Conservation (phyloP, 148 eudicot species). For the Tetragonia tetragonoides region DNA sequence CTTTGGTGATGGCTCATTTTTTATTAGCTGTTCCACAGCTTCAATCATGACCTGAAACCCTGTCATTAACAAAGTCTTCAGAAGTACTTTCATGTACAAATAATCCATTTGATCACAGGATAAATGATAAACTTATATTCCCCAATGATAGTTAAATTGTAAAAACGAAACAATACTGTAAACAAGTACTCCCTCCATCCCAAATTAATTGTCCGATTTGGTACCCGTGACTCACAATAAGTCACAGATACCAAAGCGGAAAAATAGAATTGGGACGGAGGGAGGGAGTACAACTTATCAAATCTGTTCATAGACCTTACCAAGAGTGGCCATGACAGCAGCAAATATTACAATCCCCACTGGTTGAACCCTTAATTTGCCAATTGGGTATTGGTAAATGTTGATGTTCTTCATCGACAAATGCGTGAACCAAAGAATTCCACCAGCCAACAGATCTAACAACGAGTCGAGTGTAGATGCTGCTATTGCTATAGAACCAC, state of each 20-base stretch:
- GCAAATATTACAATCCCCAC: slow-evolving; percentile 79
- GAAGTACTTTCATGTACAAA: neutral
- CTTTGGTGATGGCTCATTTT: slow-evolving; percentile 39
- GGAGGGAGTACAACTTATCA: neutral
- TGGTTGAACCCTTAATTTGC: slow-evolving; percentile 74
- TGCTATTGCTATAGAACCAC: slow-evolving; percentile 72
- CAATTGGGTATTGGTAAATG: slow-evolving; percentile 72
- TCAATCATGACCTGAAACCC: slow-evolving; percentile 72
- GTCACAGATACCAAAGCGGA: too few relatives aligned
- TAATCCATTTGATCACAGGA: neutral
- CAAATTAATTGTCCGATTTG: too few relatives aligned
- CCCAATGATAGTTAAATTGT: too few relatives aligned
- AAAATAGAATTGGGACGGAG: too few relatives aligned
- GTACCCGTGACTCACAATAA: too few relatives aligned
- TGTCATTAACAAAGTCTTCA: slow-evolving; percentile 8
- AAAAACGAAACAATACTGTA: neutral
- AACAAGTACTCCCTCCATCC: too few relatives aligned
- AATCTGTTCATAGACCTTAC: slow-evolving; percentile 24
- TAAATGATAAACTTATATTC: too few relatives aligned
- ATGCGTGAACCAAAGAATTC: slow-evolving; percentile 75
- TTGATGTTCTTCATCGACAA: slow-evolving; percentile 65
- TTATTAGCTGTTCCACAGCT: slow-evolving; percentile 55
- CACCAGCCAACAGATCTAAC: slow-evolving; percentile 77
- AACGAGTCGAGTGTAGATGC: slow-evolving; percentile 77
- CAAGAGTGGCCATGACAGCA: slow-evolving; percentile 85